A percentile compares a stretch with the other conserved stretches of the same genome.
phyloP scores from a whole-genome alignment of 257 asterid species.

The Catharanthus roseus region DNA sequence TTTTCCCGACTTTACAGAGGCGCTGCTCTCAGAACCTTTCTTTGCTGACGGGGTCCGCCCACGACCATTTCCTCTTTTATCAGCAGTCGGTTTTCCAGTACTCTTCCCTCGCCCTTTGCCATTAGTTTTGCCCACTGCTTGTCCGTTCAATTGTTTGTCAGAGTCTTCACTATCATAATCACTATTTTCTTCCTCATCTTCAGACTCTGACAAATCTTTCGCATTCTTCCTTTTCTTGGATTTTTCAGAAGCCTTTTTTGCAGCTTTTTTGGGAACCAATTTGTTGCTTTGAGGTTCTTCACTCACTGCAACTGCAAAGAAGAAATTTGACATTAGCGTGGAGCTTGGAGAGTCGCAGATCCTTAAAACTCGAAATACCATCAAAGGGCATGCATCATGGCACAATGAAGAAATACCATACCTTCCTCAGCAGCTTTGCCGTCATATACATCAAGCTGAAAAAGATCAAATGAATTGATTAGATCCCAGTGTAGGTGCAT shows the following conservation, averaged over 20 bases:
- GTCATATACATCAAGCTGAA: conserved; percentile 80
- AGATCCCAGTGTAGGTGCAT: conserved; percentile 9
- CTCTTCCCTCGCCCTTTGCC: conserved; percentile 51
- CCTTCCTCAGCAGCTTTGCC: conserved; percentile 83
- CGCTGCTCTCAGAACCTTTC: conserved; percentile 24
- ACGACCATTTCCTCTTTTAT: conserved; percentile 51
- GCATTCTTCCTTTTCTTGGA: conserved; percentile 63
- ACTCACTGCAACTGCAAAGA: conserved; percentile 28
- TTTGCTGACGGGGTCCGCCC: conserved; percentile 52
- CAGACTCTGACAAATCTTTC: conserved; percentile 47
- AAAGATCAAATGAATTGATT: conserved; percentile 24
- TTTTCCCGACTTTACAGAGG: conserved; percentile 45
- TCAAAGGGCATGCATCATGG: background rate
- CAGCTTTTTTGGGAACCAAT: conserved; percentile 27
- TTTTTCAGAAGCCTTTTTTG: conserved; percentile 37
- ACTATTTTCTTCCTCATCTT: conserved; percentile 37
- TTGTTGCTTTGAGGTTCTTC: conserved; percentile 36
- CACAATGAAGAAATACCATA: conserved; percentile 19
- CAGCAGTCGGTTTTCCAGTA: conserved; percentile 31
- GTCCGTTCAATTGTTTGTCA: conserved; percentile 48
- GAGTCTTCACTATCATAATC: conserved; percentile 36
- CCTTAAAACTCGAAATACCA: background rate
- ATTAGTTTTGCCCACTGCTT: conserved; percentile 22
- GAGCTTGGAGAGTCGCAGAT: background rate
- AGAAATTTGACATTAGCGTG: conserved; percentile 13